Evolutionary conservation across 2,329 filamentous ascomycete species (phyloP).

Genomic region (Cladosporium sp.): DNA sequence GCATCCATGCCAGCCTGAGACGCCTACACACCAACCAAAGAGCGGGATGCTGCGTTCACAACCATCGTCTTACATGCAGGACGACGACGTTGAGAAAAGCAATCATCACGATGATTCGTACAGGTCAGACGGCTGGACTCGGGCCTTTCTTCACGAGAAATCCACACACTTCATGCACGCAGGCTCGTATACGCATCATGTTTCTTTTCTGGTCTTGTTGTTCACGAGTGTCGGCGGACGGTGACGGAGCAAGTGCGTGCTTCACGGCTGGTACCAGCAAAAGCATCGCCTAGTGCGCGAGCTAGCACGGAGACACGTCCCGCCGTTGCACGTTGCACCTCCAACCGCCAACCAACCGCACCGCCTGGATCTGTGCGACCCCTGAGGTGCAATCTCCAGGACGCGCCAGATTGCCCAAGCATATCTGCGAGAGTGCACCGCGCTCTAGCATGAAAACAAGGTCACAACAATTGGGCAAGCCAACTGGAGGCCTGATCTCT

Average conservation of each 20-base stretch:
- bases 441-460: background rate
- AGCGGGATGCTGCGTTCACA: no score
- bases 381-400: background rate
- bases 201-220: background rate
- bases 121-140: background rate
- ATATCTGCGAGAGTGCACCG: background rate
- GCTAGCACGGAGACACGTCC: conserved; percentile 2
- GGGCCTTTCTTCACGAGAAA: conserved; percentile 1
- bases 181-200: background rate
- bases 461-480: background rate
- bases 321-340: conserved; percentile 1
- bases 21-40: background rate
- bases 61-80: no score
- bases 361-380: background rate
- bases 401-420: background rate
- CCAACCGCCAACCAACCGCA: background rate
- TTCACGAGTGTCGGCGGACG: background rate
- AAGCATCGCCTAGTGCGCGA: background rate
- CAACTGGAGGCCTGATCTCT: conserved; percentile 6
- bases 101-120: background rate
- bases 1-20: background rate
- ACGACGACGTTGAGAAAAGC: no score
- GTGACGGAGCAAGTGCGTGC: background rate
- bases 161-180: background rate
- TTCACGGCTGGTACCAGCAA: background rate